Conservation (phyloP, 495 filamentous ascomycete species). For the Chlorociboria aeruginascens region DNA sequence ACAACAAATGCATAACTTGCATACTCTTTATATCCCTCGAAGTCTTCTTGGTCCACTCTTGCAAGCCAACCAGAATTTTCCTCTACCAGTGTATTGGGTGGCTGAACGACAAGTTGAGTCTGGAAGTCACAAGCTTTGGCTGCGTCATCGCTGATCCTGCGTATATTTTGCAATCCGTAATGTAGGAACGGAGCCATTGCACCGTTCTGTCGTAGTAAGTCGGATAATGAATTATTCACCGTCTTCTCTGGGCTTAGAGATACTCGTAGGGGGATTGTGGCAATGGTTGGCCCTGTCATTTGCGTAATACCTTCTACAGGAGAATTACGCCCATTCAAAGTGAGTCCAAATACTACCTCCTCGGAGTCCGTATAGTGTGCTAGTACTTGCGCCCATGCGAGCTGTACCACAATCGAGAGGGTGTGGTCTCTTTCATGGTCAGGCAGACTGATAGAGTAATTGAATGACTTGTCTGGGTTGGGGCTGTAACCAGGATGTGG, state of each 20-base stretch:
- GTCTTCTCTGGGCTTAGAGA: slow-evolving; percentile 48
- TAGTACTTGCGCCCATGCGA: background rate
- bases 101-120: background rate
- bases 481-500: no score
- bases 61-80: no score
- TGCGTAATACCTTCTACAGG: background rate
- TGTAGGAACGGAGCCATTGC: slow-evolving; percentile 49
- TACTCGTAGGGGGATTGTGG: background rate
- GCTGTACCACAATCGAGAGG: background rate
- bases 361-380: background rate
- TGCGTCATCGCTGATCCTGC: background rate
- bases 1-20: no score
- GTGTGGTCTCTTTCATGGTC: no score
- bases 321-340: background rate
- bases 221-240: slow-evolving; percentile 34
- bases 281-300: background rate
- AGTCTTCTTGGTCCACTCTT: no score
- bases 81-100: background rate
- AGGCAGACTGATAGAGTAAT: no score
- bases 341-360: slow-evolving; percentile 33
- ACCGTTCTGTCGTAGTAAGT: slow-evolving; percentile 42
- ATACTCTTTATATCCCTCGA: no score
- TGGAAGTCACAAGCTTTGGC: background rate
- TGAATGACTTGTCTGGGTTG: no score
- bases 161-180: slow-evolving; percentile 56